Evolutionary conservation across 2,329 filamentous ascomycete genomes (phyloP).

Genomic region (Ascomycota sp.): DNA sequence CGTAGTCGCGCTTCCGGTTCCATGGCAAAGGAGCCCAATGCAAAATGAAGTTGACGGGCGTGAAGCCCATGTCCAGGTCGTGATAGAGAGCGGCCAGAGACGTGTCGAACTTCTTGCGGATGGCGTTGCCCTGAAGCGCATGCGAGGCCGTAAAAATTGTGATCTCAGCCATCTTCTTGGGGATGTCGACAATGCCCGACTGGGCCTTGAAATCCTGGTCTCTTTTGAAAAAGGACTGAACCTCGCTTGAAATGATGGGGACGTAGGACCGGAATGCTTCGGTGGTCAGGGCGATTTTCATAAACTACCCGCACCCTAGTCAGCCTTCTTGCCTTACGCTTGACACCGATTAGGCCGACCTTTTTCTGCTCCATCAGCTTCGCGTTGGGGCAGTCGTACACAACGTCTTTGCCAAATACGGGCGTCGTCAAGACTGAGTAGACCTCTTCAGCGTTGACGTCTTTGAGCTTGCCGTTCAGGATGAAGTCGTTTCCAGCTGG

Average conservation of each 20-base stretch:
- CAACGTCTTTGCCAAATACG: conserved; percentile 66
- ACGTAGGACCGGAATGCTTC: conserved; percentile 59
- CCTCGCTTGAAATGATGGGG: conserved; percentile 56
- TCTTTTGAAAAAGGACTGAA: conserved; percentile 50
- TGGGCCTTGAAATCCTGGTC: conserved; percentile 45
- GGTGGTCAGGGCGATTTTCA: conserved; percentile 62
- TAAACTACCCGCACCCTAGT: conserved; percentile 29
- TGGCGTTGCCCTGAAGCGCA: conserved; percentile 65
- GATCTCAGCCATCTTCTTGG: conserved; percentile 61
- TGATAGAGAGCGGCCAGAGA: conserved; percentile 69
- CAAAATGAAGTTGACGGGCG: conserved; percentile 74
- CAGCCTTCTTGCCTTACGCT: no score
- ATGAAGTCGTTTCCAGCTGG: conserved; percentile 78
- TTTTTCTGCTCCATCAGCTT: conserved; percentile 96
- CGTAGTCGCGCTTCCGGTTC: conserved; percentile 62
- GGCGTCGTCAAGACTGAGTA: conserved; percentile 57
- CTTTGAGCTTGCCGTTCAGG: conserved; percentile 74
- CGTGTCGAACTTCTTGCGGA: conserved; percentile 61
- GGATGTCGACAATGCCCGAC: conserved; percentile 50
- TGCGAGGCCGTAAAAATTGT: conserved; percentile 82
- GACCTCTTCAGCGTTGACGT: conserved; percentile 79
- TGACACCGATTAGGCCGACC: conserved; percentile 20
- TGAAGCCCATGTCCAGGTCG: conserved; percentile 79
- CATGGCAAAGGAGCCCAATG: conserved; percentile 80
- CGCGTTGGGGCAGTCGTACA: conserved; percentile 78